Evolutionary conservation across 352 stramenopile genomes (phyloP).

Genomic region (Globisporangium heterothallicum): DNA sequence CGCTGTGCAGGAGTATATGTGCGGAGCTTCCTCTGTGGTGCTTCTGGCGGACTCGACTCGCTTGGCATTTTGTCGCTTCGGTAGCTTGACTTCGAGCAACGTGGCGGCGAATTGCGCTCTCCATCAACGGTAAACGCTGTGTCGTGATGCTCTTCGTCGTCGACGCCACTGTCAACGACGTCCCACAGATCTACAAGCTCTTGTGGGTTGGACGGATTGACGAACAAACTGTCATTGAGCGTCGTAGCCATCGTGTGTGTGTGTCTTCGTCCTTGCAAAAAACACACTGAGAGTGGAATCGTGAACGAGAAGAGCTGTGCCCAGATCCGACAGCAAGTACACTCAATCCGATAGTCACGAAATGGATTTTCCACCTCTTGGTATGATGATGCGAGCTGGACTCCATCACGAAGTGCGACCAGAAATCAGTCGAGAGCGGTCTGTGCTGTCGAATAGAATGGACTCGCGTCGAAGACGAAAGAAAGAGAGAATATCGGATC

Average conservation of each 20-base stretch:
- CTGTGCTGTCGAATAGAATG: no score
- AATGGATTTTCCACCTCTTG: no score
- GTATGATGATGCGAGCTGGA: no score
- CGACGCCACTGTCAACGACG: slow-evolving; percentile 2
- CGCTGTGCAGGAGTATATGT: slow-evolving; percentile 2
- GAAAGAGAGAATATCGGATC: no score
- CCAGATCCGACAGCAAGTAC: no score
- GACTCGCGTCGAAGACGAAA: no score
- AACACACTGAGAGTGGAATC: neutral
- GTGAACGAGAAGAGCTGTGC: neutral
- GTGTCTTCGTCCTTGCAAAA: neutral
- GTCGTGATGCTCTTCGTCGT: neutral
- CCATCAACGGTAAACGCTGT: neutral
- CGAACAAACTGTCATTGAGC: neutral
- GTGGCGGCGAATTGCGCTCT: neutral
- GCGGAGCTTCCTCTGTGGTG: neutral
- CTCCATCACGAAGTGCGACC: no score
- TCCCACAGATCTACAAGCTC: slow-evolving; percentile 7
- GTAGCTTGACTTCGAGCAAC: neutral
- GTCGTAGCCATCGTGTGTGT: neutral
- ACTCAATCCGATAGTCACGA: no score
- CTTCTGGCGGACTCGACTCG: neutral
- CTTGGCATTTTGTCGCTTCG: neutral
- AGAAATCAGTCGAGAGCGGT: no score
- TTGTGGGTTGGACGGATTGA: neutral